These are phyloP conservation scores for Pachyrhizus erosus DNA, from an alignment of 306 rosid species.

Conservation along the genomic window DNA sequence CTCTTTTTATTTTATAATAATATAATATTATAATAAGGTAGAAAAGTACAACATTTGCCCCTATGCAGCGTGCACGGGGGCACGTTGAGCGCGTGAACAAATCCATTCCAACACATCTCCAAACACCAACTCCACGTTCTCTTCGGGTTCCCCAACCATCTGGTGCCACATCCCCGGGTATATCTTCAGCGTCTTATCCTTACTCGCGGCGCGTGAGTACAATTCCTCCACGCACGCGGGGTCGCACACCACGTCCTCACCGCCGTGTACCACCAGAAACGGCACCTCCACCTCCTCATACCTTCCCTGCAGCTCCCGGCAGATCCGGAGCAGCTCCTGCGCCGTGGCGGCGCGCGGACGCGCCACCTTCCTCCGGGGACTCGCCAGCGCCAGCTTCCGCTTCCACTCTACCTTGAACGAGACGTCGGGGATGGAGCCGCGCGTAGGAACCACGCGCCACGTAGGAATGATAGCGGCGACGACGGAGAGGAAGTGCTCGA, in stretches of 20 bases:
- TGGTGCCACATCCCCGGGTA: slow-evolving; percentile 93
- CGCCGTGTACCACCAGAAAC: slow-evolving; percentile 77
- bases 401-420: slow-evolving; percentile 90
- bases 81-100: slow-evolving; percentile 47
- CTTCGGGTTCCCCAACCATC: slow-evolving; percentile 68
- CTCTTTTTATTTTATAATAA: not conserved
- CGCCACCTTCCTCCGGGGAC: slow-evolving; percentile 67
- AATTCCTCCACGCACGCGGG: slow-evolving; percentile 82
- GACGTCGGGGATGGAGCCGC: slow-evolving; percentile 78
- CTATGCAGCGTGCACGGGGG: slow-evolving; percentile 42
- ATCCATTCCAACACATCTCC: slow-evolving; percentile 85
- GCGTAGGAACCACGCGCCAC: slow-evolving; percentile 94
- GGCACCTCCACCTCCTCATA: slow-evolving; percentile 89
- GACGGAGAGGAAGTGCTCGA: slow-evolving; percentile 78
- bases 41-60: not conserved
- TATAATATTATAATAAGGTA: not conserved
- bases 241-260: slow-evolving; percentile 81
- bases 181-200: slow-evolving; percentile 84
- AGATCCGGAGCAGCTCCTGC: slow-evolving; percentile 75
- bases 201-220: slow-evolving; percentile 68
- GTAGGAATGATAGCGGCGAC: slow-evolving; percentile 80
- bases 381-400: slow-evolving; percentile 79
- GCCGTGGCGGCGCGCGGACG: slow-evolving; percentile 96
- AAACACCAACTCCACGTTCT: slow-evolving; percentile 72
- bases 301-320: slow-evolving; percentile 82